These are phyloP conservation scores for Candida sojae DNA, from an alignment of 1,139 yeast species.

Conservation along the genomic window DNA sequence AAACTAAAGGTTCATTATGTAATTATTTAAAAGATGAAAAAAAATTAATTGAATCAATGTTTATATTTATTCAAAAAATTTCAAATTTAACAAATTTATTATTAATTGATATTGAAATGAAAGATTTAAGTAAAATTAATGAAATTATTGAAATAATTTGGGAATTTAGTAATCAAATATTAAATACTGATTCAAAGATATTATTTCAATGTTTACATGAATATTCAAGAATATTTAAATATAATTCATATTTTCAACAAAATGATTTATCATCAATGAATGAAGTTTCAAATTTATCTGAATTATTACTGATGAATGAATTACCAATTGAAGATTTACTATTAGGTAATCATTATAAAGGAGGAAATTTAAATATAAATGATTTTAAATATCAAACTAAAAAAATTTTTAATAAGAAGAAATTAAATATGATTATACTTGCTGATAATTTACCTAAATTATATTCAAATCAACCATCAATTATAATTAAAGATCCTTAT, in stretches of 20 bases:
- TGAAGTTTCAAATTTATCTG: conserved; percentile 44
- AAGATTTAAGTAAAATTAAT: conserved; percentile 25
- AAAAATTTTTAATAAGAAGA: conserved; percentile 8
- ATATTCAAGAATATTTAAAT: conserved; percentile 42
- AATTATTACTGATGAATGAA: conserved; percentile 26
- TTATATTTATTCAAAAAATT: conserved; percentile 40
- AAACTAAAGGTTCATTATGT: conserved; percentile 47
- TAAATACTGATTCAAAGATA: neutral
- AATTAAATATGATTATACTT: conserved; percentile 11
- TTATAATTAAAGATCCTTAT: conserved; percentile 15
- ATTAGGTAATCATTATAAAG: conserved; percentile 36
- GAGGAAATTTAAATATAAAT: conserved; percentile 7
- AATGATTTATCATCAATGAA: conserved; percentile 37
- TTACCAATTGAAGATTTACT: conserved; percentile 8
- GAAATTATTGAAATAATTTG: conserved; percentile 25
- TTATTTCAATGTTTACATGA: conserved; percentile 37
- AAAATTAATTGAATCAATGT: conserved; percentile 20
- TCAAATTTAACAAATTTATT: conserved; percentile 32
- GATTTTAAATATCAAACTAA: conserved; percentile 7
- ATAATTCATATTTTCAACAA: conserved; percentile 40
- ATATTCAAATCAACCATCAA: neutral
- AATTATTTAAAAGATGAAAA: conserved; percentile 23
- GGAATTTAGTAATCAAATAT: conserved; percentile 19
- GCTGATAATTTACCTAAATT: conserved; percentile 5
- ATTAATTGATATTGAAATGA: conserved; percentile 48